Evolutionary conservation across 2,329 filamentous ascomycete genomes (phyloP).

Genomic region (Sporothrix brasiliensis): DNA sequence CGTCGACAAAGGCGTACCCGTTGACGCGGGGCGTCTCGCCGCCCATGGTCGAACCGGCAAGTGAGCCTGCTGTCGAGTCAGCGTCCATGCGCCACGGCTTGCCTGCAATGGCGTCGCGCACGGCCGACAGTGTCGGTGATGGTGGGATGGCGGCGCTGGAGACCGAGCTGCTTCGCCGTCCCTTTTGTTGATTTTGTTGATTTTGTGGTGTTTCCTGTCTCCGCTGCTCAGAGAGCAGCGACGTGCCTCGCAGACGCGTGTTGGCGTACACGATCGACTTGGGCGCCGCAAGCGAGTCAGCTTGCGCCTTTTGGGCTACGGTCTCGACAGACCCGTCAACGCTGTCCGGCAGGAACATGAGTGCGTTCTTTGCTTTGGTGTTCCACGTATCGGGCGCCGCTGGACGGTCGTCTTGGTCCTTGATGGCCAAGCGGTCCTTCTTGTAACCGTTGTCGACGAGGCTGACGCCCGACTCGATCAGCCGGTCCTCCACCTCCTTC

Average conservation of each 20-base stretch:
- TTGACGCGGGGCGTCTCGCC: conserved; percentile 87
- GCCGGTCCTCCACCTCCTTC: conserved; percentile 61
- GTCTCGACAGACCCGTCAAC: conserved; percentile 64
- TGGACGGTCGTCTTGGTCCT: conserved; percentile 66
- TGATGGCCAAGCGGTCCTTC: conserved; percentile 63
- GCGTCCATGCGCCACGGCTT: conserved; percentile 64
- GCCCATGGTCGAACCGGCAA: conserved; percentile 45
- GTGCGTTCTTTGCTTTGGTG: conserved; percentile 70
- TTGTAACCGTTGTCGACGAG: conserved; percentile 61
- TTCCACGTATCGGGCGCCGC: conserved; percentile 79
- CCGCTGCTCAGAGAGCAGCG: conserved; percentile 36
- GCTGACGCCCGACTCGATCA: conserved; percentile 48
- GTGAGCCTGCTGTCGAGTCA: conserved; percentile 53
- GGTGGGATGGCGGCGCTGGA: conserved; percentile 58
- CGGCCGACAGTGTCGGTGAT: conserved; percentile 81
- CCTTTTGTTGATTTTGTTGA: not conserved
- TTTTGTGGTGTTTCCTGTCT: not conserved
- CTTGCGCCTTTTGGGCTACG: conserved; percentile 67
- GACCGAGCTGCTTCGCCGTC: conserved; percentile 31
- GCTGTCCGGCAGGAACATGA: conserved; percentile 82
- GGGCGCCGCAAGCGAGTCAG: conserved; percentile 71
- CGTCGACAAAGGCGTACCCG: conserved; percentile 92
- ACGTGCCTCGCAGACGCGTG: conserved; percentile 69
- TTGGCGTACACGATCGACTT: conserved; percentile 80
- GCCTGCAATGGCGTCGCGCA: conserved; percentile 82